Conservation (phyloP, 2,329 filamentous ascomycete genomes). For the Ceratocystiopsis sp. region DNA sequence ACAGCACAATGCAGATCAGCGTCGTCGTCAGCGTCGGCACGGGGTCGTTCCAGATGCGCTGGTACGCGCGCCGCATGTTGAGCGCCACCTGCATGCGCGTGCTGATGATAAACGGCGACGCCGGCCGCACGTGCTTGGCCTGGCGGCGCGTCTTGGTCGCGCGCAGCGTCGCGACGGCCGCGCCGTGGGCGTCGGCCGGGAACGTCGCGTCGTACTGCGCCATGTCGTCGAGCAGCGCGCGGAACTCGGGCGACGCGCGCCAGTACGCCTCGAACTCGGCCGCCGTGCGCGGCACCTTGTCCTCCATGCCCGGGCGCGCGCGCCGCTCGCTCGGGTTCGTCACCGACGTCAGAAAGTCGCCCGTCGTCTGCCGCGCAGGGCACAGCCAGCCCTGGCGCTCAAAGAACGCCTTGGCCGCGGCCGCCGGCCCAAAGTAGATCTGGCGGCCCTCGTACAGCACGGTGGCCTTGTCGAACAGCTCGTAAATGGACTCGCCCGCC, state of each 20-base stretch:
- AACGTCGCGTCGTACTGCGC: slow-evolving; percentile 34
- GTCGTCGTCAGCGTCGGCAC: slow-evolving; percentile 62
- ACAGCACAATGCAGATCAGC: slow-evolving; percentile 54
- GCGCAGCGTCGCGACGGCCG: slow-evolving; percentile 26
- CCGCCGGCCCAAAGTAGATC: slow-evolving; percentile 41
- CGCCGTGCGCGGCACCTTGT: slow-evolving; percentile 37
- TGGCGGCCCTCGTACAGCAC: slow-evolving; percentile 8
- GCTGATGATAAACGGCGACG: slow-evolving; percentile 42
- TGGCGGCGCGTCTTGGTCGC: slow-evolving; percentile 35
- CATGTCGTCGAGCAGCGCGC: slow-evolving; percentile 34
- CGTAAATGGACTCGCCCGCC: slow-evolving; percentile 30
- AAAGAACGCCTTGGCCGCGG: slow-evolving; percentile 46
- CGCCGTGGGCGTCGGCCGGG: slow-evolving; percentile 19
- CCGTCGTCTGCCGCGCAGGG: slow-evolving; percentile 47
- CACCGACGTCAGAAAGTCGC: slow-evolving; percentile 57
- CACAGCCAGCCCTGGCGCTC: slow-evolving; percentile 49
- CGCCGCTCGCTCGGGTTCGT: slow-evolving; percentile 40
- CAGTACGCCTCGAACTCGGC: slow-evolving; percentile 43
- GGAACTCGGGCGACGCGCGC: slow-evolving; percentile 36
- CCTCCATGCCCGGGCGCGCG: slow-evolving; percentile 36
- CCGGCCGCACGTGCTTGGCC: slow-evolving; percentile 26
- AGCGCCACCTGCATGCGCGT: slow-evolving; percentile 34
- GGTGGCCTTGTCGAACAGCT: slow-evolving; percentile 11
- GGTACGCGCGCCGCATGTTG: slow-evolving; percentile 53
- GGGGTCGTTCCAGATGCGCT: slow-evolving; percentile 61